phyloP scores from a whole-genome alignment of 176 grass and related monocot genomes.

The Juncus effusus region DNA sequence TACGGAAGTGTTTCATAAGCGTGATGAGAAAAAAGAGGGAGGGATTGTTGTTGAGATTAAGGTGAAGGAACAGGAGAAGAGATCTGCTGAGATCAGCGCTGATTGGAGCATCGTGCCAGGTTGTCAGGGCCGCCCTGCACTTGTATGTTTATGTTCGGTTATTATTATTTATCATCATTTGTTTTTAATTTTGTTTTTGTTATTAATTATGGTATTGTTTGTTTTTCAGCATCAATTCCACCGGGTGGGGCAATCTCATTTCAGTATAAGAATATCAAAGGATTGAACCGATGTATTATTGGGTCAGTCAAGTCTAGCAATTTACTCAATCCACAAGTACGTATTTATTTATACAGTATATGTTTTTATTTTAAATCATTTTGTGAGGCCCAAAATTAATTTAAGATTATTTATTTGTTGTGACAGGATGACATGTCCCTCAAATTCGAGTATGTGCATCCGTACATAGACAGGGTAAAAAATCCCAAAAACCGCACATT shows the following conservation, averaged over 20 bases:
- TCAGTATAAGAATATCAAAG: slow-evolving; percentile 85
- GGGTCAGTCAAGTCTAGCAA: slow-evolving; percentile 96
- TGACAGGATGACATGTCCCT: slow-evolving; percentile 84
- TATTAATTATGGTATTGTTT: background rate
- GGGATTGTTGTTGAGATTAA: slow-evolving; percentile 96
- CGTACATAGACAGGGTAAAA: slow-evolving; percentile 79
- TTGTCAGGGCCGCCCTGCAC: slow-evolving; percentile 64
- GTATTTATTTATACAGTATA: no score
- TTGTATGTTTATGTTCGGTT: slow-evolving; percentile 38
- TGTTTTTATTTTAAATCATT: no score
- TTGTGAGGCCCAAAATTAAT: background rate
- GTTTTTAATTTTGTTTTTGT: no score
- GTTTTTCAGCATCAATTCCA: slow-evolving; percentile 68
- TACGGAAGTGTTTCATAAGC: slow-evolving; percentile 80
- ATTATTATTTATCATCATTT: no score
- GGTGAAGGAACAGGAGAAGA: slow-evolving; percentile 87
- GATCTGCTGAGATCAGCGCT: slow-evolving; percentile 90
- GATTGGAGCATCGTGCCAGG: slow-evolving; percentile 92
- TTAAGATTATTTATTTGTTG: slow-evolving; percentile 1
- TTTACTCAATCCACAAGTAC: slow-evolving; percentile 91
- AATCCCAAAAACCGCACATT: slow-evolving; percentile 71
- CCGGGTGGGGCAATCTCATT: slow-evolving; percentile 95
- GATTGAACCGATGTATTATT: slow-evolving; percentile 87
- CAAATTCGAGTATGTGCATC: slow-evolving; percentile 84
- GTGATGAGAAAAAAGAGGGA: slow-evolving; percentile 92